Evolutionary conservation across 257 asterid genomes (phyloP).

Genomic region (Lycium barbarum): DNA sequence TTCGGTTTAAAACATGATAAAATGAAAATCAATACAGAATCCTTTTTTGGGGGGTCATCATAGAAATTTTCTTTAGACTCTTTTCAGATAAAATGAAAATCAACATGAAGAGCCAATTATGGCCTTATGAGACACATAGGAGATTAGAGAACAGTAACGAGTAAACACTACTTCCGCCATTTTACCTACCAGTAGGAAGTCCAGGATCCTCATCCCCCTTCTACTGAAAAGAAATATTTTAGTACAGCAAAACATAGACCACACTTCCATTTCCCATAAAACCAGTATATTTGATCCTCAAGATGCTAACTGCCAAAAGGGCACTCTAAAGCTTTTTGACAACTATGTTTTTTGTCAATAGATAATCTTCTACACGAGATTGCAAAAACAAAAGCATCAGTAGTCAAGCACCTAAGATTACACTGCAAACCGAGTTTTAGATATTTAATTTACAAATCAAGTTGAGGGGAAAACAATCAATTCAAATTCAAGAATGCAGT

Average conservation of each 20-base stretch:
- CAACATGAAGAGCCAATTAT: neutral
- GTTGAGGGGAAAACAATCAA: neutral
- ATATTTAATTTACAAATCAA: constrained; percentile 24
- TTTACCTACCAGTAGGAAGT: neutral
- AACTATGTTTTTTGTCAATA: neutral
- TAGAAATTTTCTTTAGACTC: no score
- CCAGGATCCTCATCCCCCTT: neutral
- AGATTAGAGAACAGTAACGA: neutral
- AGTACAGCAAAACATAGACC: neutral
- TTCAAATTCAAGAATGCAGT: neutral
- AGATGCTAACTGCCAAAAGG: neutral
- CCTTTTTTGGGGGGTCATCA: no score
- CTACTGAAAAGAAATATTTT: neutral
- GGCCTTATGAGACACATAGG: neutral
- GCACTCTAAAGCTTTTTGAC: neutral
- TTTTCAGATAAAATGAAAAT: neutral
- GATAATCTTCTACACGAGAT: neutral
- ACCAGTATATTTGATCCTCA: neutral
- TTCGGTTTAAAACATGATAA: no score
- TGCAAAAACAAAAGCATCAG: neutral
- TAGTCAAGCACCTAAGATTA: neutral
- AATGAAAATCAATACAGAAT: no score
- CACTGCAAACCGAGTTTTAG: constrained; percentile 26
- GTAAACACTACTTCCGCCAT: no score
- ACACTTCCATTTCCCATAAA: neutral